Conservation (phyloP, 2,329 filamentous ascomycete genomes). For the Sporothrix dimorphospora region DNA sequence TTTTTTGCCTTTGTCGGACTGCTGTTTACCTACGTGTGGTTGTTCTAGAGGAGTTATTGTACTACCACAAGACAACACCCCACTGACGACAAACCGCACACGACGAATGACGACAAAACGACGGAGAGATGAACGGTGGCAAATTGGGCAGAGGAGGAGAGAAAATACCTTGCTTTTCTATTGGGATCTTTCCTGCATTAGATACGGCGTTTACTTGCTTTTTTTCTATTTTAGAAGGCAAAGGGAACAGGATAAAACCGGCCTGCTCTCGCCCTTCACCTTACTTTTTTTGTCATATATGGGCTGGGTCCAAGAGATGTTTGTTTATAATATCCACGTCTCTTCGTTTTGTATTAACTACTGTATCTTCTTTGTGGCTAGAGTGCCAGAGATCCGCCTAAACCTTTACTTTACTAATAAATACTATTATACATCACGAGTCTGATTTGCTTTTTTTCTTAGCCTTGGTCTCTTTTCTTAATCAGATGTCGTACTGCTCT, state of each 20-base stretch:
- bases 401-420: background rate
- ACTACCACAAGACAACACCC: slow-evolving; percentile 34
- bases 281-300: background rate
- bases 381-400: background rate
- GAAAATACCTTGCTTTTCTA: background rate
- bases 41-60: slow-evolving; percentile 60
- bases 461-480: background rate
- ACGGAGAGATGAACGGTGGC: background rate
- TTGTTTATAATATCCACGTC: background rate
- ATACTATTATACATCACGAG: background rate
- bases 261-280: background rate
- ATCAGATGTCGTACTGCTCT: background rate
- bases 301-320: background rate
- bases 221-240: background rate
- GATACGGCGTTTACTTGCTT: slow-evolving; percentile 16
- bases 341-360: background rate
- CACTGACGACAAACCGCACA: background rate
- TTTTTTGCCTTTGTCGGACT: slow-evolving; percentile 85
- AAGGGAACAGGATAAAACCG: background rate
- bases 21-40: slow-evolving; percentile 90
- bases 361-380: background rate
- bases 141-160: background rate
- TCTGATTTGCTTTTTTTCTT: background rate
- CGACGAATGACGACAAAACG: slow-evolving; percentile 1
- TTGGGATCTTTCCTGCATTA: slow-evolving; percentile 11